These are phyloP conservation scores for Aspergillus heteromorphus DNA, from an alignment of 495 filamentous ascomycete genomes.

Conservation along the genomic window DNA sequence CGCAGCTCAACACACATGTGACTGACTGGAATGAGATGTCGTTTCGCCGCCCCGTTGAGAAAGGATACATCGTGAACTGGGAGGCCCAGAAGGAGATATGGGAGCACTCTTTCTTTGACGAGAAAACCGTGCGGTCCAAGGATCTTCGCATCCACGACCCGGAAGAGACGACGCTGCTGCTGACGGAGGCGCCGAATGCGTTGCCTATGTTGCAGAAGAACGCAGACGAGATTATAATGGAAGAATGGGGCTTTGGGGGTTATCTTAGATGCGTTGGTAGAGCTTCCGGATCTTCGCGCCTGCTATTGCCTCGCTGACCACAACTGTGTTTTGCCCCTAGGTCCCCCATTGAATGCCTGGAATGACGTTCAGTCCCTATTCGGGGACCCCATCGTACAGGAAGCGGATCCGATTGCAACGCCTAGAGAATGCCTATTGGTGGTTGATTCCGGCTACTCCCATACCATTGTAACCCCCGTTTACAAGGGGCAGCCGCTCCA, in stretches of 20 bases:
- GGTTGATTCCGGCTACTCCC: slow-evolving; percentile 88
- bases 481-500: slow-evolving; percentile 77
- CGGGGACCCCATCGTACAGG: slow-evolving; percentile 34
- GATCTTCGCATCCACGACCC: slow-evolving; percentile 43
- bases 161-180: slow-evolving; percentile 70
- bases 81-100: slow-evolving; percentile 94
- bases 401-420: slow-evolving; percentile 23
- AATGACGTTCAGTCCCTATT: slow-evolving; percentile 68
- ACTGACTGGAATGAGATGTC: slow-evolving; percentile 84
- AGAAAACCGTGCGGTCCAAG: slow-evolving; percentile 52
- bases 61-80: slow-evolving; percentile 95
- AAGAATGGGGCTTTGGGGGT: slow-evolving; percentile 91
- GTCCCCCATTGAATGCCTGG: slow-evolving; percentile 75
- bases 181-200: slow-evolving; percentile 89
- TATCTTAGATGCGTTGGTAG: slow-evolving; percentile 67
- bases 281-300: background rate
- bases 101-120: slow-evolving; percentile 83
- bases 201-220: slow-evolving; percentile 75
- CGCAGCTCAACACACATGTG: slow-evolving; percentile 68
- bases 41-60: slow-evolving; percentile 89
- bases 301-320: background rate
- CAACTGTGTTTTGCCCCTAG: slow-evolving; percentile 30
- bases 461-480: slow-evolving; percentile 87
- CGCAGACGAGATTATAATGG: slow-evolving; percentile 94
- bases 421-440: slow-evolving; percentile 81